Conservation (phyloP, 352 stramenopile genomes). For the Globisporangium solare region DNA sequence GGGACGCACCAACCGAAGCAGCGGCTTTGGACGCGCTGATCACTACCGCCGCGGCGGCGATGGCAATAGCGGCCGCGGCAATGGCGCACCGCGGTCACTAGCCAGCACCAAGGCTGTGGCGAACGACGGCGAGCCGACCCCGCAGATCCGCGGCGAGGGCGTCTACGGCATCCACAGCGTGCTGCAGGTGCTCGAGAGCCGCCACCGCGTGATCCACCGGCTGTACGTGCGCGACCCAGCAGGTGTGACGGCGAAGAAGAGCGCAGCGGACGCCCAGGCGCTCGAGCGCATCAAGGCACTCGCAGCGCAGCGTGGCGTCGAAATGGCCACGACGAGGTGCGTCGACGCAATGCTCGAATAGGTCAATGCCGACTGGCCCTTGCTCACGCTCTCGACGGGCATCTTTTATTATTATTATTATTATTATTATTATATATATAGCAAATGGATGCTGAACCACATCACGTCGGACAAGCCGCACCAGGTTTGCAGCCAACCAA, state of each 20-base stretch:
- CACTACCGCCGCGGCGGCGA: background rate
- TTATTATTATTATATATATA: no score
- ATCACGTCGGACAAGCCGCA: constrained; percentile 80
- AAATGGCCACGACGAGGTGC: constrained; percentile 26
- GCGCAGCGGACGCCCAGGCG: constrained; percentile 20
- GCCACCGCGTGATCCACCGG: constrained; percentile 37
- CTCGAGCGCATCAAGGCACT: constrained; percentile 49
- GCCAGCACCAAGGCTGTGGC: constrained; percentile 13
- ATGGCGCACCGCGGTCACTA: background rate
- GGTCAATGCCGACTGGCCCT: background rate
- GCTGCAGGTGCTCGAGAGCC: constrained; percentile 54
- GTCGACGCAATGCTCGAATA: background rate
- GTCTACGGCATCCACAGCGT: constrained; percentile 75
- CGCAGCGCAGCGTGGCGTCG: constrained; percentile 22
- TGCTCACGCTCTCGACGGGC: constrained; percentile 3
- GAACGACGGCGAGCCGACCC: constrained; percentile 33
- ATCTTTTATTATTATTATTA: no score
- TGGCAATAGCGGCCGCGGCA: no score
- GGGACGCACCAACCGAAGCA: background rate
- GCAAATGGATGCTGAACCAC: constrained; percentile 84
- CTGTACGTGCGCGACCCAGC: constrained; percentile 46
- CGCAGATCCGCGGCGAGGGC: constrained; percentile 47
- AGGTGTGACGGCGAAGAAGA: constrained; percentile 27
- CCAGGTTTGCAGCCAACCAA: constrained; percentile 30
- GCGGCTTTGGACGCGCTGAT: background rate